phyloP scores from a whole-genome alignment of 306 rosid species.

The Morella rubra region DNA sequence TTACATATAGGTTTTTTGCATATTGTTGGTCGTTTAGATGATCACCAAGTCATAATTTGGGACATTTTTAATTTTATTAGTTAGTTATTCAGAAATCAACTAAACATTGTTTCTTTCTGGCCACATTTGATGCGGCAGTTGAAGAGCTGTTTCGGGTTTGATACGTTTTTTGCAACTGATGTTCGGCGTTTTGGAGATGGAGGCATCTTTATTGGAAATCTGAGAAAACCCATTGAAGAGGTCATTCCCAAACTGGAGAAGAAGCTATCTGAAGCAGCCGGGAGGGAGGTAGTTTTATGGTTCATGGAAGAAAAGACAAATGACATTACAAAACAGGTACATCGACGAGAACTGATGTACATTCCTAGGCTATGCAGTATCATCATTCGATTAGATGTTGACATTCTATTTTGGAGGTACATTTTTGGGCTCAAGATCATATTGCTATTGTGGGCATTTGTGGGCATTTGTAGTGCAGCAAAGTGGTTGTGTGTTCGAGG shows the following conservation, averaged over 20 bases:
- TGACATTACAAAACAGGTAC: constrained; percentile 86
- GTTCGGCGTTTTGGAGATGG: constrained; percentile 97
- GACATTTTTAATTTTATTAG: not conserved
- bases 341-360: not conserved
- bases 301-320: constrained; percentile 80
- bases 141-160: constrained; percentile 84
- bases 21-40: not conserved
- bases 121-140: constrained; percentile 46
- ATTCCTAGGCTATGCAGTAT: not conserved
- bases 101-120: not conserved
- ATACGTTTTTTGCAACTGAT: constrained; percentile 83
- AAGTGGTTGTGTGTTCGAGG: not conserved
- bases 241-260: constrained; percentile 83
- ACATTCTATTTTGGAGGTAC: not conserved
- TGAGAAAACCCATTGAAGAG: constrained; percentile 86
- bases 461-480: not conserved
- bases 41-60: not conserved
- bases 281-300: constrained; percentile 82
- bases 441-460: not conserved
- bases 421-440: not conserved
- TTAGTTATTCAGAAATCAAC: not conserved
- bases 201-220: constrained; percentile 84
- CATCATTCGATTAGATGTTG: not conserved
- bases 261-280: constrained; percentile 80
- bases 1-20: too few relatives aligned